A percentile compares a stretch with the other conserved stretches of the same genome.
These are phyloP conservation scores for Mycosphaerella arachidis DNA, from an alignment of 2,329 filamentous ascomycete species.

Conservation along the genomic window DNA sequence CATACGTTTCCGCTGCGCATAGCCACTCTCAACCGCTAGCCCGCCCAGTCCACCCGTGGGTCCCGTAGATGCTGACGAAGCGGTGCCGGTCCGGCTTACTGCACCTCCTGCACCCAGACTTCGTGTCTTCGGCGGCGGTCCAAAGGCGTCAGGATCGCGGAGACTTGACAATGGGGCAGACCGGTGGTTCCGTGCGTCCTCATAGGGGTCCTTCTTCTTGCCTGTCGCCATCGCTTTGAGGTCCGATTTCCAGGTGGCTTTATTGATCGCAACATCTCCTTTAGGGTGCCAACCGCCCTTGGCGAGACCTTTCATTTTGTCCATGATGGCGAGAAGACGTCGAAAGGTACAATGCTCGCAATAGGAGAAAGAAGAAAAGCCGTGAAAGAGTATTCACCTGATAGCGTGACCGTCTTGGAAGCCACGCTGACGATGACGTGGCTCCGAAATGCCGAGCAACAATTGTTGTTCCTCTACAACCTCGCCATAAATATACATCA, in stretches of 20 bases:
- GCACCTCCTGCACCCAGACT: slow-evolving; percentile 30
- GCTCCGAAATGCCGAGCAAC: neutral
- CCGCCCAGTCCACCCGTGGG: slow-evolving; percentile 41
- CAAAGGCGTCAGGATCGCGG: slow-evolving; percentile 68
- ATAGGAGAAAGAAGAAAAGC: neutral
- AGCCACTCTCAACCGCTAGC: slow-evolving; percentile 35
- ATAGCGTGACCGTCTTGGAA: neutral
- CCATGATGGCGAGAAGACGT: slow-evolving; percentile 16
- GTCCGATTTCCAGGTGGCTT: slow-evolving; percentile 50
- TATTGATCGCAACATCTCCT: slow-evolving; percentile 45
- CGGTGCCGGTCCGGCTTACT: slow-evolving; percentile 32
- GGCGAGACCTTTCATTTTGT: slow-evolving; percentile 36
- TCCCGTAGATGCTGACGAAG: slow-evolving; percentile 21
- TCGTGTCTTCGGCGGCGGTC: slow-evolving; percentile 65
- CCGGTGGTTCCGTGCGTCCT: slow-evolving; percentile 47
- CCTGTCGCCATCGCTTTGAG: slow-evolving; percentile 42
- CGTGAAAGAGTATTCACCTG: neutral
- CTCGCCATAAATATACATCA: neutral
- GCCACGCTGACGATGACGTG: neutral
- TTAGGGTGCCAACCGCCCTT: slow-evolving; percentile 50
- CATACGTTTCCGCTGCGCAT: slow-evolving; percentile 16
- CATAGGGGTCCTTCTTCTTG: slow-evolving; percentile 40
- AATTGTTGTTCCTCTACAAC: neutral
- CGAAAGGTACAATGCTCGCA: neutral
- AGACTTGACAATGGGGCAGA: slow-evolving; percentile 64